Evolutionary conservation across 169 alveolate species (phyloP).

Genomic region (Eimeria zaria): DNA sequence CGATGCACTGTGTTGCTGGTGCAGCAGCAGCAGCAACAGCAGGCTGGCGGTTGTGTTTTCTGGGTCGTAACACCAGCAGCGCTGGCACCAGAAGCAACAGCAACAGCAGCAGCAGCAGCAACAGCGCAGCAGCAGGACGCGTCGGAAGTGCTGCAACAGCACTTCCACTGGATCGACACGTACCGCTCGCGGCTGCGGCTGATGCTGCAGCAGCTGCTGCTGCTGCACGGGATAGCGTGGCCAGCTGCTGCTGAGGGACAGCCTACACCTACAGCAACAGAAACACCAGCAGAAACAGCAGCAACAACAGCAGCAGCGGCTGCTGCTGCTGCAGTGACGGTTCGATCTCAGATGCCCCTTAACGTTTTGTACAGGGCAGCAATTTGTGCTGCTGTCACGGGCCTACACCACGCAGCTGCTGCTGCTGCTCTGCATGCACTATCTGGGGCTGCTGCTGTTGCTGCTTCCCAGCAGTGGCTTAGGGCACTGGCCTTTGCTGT

Average conservation of each 20-base stretch:
- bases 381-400: constrained; percentile 51
- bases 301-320: constrained; percentile 40
- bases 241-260: constrained; percentile 18
- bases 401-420: constrained; percentile 72
- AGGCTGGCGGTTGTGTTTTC: neutral
- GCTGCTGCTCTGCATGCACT: constrained; percentile 58
- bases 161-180: constrained; percentile 8
- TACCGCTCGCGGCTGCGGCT: constrained; percentile 48
- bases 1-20: constrained; percentile 23
- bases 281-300: constrained; percentile 30
- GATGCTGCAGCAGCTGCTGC: constrained; percentile 73
- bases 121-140: constrained; percentile 5
- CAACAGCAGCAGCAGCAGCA: neutral
- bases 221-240: constrained; percentile 16
- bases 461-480: constrained; percentile 41
- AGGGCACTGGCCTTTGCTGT: constrained; percentile 50
- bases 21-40: constrained; percentile 58
- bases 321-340: neutral
- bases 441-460: constrained; percentile 28
- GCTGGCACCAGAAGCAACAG: neutral
- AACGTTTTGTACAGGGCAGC: constrained; percentile 47
- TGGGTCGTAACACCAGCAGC: constrained; percentile 32
- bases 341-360: neutral
- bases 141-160: constrained; percentile 31
- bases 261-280: constrained; percentile 32